A percentile compares a stretch with the other conserved stretches of the same genome.
phyloP scores from a whole-genome alignment of 2,329 filamentous ascomycete genomes.

The Fusarium ramigenum region DNA sequence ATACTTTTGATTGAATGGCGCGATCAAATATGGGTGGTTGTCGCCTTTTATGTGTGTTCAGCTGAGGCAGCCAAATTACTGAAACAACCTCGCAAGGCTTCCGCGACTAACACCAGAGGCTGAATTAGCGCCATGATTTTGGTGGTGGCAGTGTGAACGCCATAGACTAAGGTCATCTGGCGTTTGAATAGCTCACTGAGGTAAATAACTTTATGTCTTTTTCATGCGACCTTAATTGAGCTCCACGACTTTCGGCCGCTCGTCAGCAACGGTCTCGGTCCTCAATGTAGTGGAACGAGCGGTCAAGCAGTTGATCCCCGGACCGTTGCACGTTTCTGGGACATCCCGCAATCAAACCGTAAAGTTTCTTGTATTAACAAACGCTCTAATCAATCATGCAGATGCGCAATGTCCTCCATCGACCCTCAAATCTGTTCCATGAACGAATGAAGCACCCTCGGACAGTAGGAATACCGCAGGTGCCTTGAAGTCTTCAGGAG shows the following conservation, averaged over 20 bases:
- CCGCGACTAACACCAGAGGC: conserved; percentile 4
- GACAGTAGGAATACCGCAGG: conserved; percentile 66
- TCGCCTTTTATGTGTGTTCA: not conserved
- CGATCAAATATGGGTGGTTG: not conserved
- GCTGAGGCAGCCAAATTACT: conserved; percentile 28
- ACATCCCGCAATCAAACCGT: too few species aligned
- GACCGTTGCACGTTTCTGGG: not conserved
- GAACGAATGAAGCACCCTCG: conserved; percentile 66
- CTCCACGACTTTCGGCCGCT: not conserved
- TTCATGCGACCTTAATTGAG: not conserved
- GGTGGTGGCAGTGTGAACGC: conserved; percentile 34
- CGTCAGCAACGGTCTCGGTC: not conserved
- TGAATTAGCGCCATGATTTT: conserved; percentile 19
- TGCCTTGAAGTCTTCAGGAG: conserved; percentile 66
- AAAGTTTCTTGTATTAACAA: not conserved
- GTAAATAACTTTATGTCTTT: not conserved
- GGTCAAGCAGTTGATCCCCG: not conserved
- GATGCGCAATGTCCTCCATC: conserved; percentile 64
- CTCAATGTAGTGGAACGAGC: not conserved
- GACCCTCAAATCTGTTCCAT: conserved; percentile 64
- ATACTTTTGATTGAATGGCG: too few species aligned
- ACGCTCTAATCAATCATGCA: conserved; percentile 30
- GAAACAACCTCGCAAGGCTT: conserved; percentile 24
- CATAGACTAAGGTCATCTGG: not conserved
- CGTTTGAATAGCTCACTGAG: not conserved